Evolutionary conservation across 2,329 filamentous ascomycete species (phyloP), one percentile per base, ranked within the genome.

Genomic region (Sarocladiaceae sp.): DNA sequence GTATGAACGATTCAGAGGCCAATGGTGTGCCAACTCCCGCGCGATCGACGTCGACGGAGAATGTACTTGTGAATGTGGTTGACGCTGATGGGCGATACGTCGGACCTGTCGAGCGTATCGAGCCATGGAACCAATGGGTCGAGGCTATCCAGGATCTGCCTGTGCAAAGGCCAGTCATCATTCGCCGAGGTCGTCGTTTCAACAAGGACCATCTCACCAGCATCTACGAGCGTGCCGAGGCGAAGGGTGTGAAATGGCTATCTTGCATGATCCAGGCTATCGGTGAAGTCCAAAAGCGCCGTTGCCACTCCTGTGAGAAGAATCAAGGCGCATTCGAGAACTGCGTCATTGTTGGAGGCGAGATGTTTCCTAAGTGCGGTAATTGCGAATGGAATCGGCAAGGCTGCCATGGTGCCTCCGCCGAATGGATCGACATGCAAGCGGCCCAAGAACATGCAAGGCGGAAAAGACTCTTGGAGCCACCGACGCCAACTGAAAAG

Each of bases 301-400:
- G 68, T 25, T 79, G 76, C 50, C 56, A 62, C 1, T 69, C 66
- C 1, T 79, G 76, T 51, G 60, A 68, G 1, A 71, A 66, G 51
- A 68, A 69, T 23, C 64, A 69, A 20, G 76, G 76, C 0, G 69
- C 70, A 0, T 79, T 76, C 56, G 67, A 69, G 2, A 64, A 69
- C 4, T 79, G 76, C 58, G 66, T 78, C 47, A 66, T 73, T 22
- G 61, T 75, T 13, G 70, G 68, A 4, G 69, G 66, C 4, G 59
- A 63, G 6, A 62, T 72, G 3, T 76, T 77, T 50, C 69, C 70
- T 3, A 71, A 73, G 25, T 79, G 76, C 53, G 76, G 73, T 26
- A 79, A 78, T 55, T 79, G 76, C 55, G 73, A 77, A 57, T 79
- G 75, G 75, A 73, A 72, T 54, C 67, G 66, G 2, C 65, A 68